Evolutionary conservation across 2,329 filamentous ascomycete genomes (phyloP).

Genomic region (Coniochaeta hoffmannii): DNA sequence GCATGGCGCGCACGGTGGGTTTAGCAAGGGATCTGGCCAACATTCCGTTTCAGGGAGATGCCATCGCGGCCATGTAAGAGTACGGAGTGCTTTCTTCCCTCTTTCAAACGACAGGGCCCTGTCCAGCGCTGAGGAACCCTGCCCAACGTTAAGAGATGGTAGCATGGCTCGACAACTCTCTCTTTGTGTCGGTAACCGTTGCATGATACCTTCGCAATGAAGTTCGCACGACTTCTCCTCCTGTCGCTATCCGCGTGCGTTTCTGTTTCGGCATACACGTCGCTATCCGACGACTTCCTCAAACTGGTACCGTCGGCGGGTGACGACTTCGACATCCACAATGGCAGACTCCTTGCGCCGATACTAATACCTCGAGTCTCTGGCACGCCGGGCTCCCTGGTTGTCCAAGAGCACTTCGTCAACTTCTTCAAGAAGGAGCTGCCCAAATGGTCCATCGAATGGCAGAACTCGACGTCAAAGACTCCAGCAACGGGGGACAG

Average conservation of each 20-base stretch:
- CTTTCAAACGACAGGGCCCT: neutral
- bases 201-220: neutral
- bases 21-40: neutral
- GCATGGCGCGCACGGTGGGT: neutral
- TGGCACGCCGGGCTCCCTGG: constrained; percentile 67
- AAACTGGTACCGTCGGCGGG: constrained; percentile 54
- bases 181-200: neutral
- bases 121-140: neutral
- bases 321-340: constrained; percentile 68
- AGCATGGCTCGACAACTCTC: neutral
- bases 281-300: constrained; percentile 69
- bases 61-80: neutral
- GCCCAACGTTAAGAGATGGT: neutral
- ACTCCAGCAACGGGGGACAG: constrained; percentile 68
- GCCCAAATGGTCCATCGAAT: constrained; percentile 70
- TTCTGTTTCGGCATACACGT: constrained; percentile 27
- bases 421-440: constrained; percentile 70
- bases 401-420: constrained; percentile 74
- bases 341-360: constrained; percentile 59
- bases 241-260: neutral
- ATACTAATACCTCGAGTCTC: constrained; percentile 85
- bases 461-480: constrained; percentile 83
- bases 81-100: neutral
- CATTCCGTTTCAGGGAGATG: neutral
- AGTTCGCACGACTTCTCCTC: neutral